Evolutionary conservation across 2,329 filamentous ascomycete species (phyloP), one percentile per base, ranked within the genome.

Genomic region (Nannizziopsis arthrosporioides): DNA sequence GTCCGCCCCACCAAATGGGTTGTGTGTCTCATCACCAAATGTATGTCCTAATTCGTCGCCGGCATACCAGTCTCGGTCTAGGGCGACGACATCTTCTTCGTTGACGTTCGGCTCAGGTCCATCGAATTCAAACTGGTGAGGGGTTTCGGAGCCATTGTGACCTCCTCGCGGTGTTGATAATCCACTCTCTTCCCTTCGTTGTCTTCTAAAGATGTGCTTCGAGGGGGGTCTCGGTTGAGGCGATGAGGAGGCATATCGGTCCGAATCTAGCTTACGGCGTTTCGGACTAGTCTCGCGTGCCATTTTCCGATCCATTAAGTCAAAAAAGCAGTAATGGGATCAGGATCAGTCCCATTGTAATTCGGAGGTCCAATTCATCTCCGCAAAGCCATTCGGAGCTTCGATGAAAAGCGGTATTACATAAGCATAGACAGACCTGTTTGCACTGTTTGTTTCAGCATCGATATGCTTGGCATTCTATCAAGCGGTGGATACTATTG

Each of bases 61-160:
- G 17, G 80, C 81, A 59, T 95, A 95, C 89, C 89, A 95, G 65
- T 94, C 89, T 53, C 89, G 80, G 62, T 95, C 89, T 47, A 94
- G 72, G 8, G 81, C 85, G 53, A 77, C 77, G 14, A 80, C 77
- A 54, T 93, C 85, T 52, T 85, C 78, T 35, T 82, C 76, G 31
- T 76, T 73, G 11, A 80, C 72, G 11, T 71, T 69, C 2, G 78
- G 73, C 57, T 84, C 80, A 0, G 78, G 75, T 2, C 74, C 76
- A 41, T 84, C 78, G 50, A 81, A 78, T 48, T 76, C 73, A 18
- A 69, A 62, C 54, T 78, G 80, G 51, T 71, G 73, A 15, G 60
- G 59, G 14, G 60, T 62, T 5, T 61, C 58, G 30, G 56, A 60
- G 55, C 63, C 56, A 45, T 50, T 48, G 51, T 60, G 57, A 10